Conservation (phyloP, 2,329 filamentous ascomycete species). For the Ophiostoma novo-ulmi region DNA sequence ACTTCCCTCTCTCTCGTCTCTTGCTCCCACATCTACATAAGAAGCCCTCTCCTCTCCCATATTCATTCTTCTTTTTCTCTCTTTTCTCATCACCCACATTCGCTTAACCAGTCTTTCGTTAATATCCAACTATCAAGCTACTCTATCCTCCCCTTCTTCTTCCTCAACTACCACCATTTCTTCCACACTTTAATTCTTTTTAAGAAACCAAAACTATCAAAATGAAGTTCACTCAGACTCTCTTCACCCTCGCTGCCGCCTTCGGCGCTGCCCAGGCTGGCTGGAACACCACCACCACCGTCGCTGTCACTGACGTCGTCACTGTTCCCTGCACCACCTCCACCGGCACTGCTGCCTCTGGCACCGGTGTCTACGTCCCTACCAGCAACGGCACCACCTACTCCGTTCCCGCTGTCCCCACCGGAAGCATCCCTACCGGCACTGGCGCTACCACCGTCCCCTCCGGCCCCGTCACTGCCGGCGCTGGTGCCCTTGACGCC, state of each 20-base stretch:
- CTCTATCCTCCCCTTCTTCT: neutral
- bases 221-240: slow-evolving; percentile 25
- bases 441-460: slow-evolving; percentile 8
- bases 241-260: slow-evolving; percentile 22
- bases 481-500: slow-evolving; percentile 21
- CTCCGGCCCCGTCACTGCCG: slow-evolving; percentile 19
- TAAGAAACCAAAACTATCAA: slow-evolving; percentile 12
- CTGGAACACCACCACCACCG: slow-evolving; percentile 14
- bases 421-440: neutral
- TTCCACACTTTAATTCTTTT: neutral
- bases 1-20: neutral
- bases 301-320: slow-evolving; percentile 11
- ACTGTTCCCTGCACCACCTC: slow-evolving; percentile 22
- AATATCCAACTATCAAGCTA: slow-evolving; percentile 12
- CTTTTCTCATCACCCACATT: slow-evolving; percentile 18
- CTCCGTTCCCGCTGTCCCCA: slow-evolving; percentile 7
- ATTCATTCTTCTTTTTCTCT: neutral
- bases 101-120: slow-evolving; percentile 24
- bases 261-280: slow-evolving; percentile 19
- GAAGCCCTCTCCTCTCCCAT: slow-evolving; percentile 8
- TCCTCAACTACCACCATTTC: neutral
- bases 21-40: slow-evolving; percentile 9
- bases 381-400: slow-evolving; percentile 19
- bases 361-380: slow-evolving; percentile 12
- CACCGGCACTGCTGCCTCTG: slow-evolving; percentile 13